Base-by-base conservation (phyloP, 2,329 filamentous ascomycete species). In the Aspergillus persii region DNA sequence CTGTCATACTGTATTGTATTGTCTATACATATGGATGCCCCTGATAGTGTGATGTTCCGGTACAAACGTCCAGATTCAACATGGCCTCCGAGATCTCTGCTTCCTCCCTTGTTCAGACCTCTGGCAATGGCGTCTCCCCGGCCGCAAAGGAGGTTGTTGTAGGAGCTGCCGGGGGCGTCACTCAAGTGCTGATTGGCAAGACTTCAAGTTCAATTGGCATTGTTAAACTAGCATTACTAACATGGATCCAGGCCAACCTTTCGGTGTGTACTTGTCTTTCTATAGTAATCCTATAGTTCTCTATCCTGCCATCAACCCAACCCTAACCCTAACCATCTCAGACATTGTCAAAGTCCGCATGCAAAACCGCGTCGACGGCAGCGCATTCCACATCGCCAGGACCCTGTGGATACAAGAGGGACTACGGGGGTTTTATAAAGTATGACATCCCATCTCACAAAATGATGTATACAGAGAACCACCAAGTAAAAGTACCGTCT, bases 341-440 rank as follows among this genome's bases (percentile, higher is more conserved):
- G 92, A 96, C 80, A 96, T 96, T 63, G 88, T 98, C 80, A 97
- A 97, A 80, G 94, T 98, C 69, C 90, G 94, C 54, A 84, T 98
- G 46, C 94, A 98, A 77, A 97, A 94, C 83, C 36, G 84, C 89
- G 66, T 94, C 96, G 82, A 82, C 84, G 54, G 49, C 12, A 87
- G 85, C 61, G 93, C 94, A 53, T 77, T 94, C 48, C 82, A 89
- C 68, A 90, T 90, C 66, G 93, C 92, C 3, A 82, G 83, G 50
- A 86, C 88, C 58, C 96, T 97, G 79, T 91, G 90, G 78, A 86
- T 84, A 68, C 87, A 90, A 69, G 94, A 98, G 77, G 93, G 94
- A 1, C 82, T 91, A 1, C 79, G 90, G 8, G 93, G 94, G 57
- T 98, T 97, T 81, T 98, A 98, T 86, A 98, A 58, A 52, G 62